These are phyloP conservation scores for Kalmanozyma brasiliensis DNA, from an alignment of 1,284 basidiomycete species.

Conservation along the genomic window DNA sequence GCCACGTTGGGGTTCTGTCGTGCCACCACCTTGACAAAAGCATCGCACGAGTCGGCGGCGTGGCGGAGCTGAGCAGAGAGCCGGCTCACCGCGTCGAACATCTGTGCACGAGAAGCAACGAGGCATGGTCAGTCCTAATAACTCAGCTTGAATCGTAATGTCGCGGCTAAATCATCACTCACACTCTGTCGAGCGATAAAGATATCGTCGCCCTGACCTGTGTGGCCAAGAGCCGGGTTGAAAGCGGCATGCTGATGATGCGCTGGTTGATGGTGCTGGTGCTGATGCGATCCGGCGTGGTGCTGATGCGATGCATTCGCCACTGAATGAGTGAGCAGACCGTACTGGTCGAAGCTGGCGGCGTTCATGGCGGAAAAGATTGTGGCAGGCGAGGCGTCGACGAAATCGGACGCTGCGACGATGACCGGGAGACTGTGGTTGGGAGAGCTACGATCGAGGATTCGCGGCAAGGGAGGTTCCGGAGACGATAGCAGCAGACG, in stretches of 20 bases:
- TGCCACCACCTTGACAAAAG: constrained; percentile 53
- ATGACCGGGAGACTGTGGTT: constrained; percentile 12
- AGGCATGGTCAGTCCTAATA: neutral
- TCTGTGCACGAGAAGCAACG: constrained; percentile 17
- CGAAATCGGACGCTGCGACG: constrained; percentile 44
- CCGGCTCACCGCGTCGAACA: constrained; percentile 53
- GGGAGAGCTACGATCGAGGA: neutral
- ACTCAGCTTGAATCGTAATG: too few relatives aligned
- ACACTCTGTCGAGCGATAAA: constrained; percentile 50
- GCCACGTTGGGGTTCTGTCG: constrained; percentile 54
- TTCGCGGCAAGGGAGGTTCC: neutral
- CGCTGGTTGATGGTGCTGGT: constrained; percentile 40
- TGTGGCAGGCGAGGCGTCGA: constrained; percentile 38
- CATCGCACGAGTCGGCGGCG: constrained; percentile 53
- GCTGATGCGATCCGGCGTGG: constrained; percentile 46
- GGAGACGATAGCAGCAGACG: neutral
- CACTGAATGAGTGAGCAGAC: constrained; percentile 47
- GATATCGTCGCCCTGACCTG: constrained; percentile 47
- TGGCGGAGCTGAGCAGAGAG: constrained; percentile 51
- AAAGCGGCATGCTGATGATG: constrained; percentile 45
- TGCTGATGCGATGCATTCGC: constrained; percentile 45
- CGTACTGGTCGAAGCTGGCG: constrained; percentile 51
- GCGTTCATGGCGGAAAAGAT: constrained; percentile 52
- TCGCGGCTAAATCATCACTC: constrained; percentile 9
- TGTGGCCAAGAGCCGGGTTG: constrained; percentile 43